Evolutionary conservation across 768 basidiomycete species (phyloP).

Genomic region (Russula lepida): DNA sequence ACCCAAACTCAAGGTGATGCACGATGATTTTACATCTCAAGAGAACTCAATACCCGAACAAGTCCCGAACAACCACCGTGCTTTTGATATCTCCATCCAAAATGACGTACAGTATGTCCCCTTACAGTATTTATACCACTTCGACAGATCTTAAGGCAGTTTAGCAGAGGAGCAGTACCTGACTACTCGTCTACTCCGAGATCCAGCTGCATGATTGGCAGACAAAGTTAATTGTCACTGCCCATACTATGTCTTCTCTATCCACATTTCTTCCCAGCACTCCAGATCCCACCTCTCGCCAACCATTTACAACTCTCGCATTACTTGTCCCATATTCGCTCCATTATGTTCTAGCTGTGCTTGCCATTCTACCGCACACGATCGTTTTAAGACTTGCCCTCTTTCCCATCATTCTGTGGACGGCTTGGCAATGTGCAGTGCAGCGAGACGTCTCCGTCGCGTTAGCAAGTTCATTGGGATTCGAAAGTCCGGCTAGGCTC

Average conservation of each 20-base stretch:
- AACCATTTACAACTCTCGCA: conserved; percentile 2
- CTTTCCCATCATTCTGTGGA: conserved; percentile 4
- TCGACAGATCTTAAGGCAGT: too few relatives aligned
- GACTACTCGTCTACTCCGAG: too few relatives aligned
- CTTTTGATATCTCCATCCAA: too few relatives aligned
- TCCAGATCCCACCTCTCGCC: conserved; percentile 8
- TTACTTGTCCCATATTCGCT: neutral
- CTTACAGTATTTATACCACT: too few relatives aligned
- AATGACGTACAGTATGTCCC: too few relatives aligned
- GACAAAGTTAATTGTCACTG: too few relatives aligned
- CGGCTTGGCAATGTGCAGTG: conserved; percentile 5
- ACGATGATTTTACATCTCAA: too few relatives aligned
- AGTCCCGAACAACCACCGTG: too few relatives aligned
- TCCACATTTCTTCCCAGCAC: neutral
- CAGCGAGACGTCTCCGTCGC: neutral
- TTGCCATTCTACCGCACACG: conserved; percentile 11
- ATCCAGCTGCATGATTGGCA: too few relatives aligned
- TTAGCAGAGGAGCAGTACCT: too few relatives aligned
- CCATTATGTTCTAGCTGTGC: conserved; percentile 3
- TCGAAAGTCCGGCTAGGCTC: neutral
- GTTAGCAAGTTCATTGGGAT: neutral
- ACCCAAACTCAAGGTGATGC: too few relatives aligned
- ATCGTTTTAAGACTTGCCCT: neutral
- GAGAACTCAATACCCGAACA: too few relatives aligned
- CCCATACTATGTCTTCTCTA: neutral